Conservation (phyloP, 345 rosid genomes). For the Eutrema heterophyllum region DNA sequence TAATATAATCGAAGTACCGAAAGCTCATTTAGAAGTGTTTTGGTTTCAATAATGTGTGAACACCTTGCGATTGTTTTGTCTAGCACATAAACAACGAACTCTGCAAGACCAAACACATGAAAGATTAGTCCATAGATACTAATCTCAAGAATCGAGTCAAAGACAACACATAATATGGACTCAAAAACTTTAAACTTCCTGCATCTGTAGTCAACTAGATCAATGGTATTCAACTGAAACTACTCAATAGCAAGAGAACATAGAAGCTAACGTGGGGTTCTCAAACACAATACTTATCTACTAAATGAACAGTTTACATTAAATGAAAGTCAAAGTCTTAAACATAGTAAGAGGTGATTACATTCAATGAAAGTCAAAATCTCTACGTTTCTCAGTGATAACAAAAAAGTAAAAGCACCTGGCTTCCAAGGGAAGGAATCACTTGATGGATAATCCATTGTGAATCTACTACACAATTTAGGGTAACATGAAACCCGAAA, state of each 20-base stretch:
- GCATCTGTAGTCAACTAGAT: background rate
- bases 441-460: conserved; percentile 96
- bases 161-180: background rate
- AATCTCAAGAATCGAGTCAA: background rate
- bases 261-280: background rate
- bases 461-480: conserved; percentile 96
- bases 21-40: no score
- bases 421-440: conserved; percentile 81
- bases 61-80: conserved; percentile 89
- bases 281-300: background rate
- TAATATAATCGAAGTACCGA: no score
- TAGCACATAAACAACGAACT: conserved; percentile 61
- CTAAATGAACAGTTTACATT: background rate
- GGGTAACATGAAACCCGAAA: no score
- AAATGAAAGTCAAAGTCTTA: background rate
- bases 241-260: background rate
- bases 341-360: conserved; percentile 3
- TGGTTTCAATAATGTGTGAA: background rate
- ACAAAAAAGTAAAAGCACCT: conserved; percentile 42
- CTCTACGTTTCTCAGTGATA: background rate
- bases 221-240: background rate
- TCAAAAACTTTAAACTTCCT: background rate
- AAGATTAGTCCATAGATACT: background rate
- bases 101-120: conserved; percentile 42
- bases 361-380: no score